Percentiles rank a stretch among this genome's conserved stretches.
phyloP scores from a whole-genome alignment of 2,329 filamentous ascomycete genomes.

The Phaeosphaeriaceae sp. region DNA sequence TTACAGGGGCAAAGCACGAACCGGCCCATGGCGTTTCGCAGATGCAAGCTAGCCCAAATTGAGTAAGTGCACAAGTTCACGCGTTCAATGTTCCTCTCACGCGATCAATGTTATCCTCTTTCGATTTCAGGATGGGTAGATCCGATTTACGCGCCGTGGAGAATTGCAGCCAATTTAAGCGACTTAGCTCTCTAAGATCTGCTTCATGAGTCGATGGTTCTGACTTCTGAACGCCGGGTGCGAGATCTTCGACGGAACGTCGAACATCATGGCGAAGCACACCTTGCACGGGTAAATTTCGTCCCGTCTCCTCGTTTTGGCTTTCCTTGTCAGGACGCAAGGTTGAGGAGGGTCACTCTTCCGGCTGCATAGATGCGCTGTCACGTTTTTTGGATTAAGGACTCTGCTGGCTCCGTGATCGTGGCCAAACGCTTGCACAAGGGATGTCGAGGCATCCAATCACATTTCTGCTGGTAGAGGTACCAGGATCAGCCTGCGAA shows the following conservation, averaged over 20 bases:
- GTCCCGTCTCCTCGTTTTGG: not conserved
- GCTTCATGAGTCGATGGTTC: not conserved
- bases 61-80: not conserved
- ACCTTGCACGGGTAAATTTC: not conserved
- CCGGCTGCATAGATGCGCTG: not conserved
- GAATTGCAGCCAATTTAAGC: not conserved
- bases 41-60: not conserved
- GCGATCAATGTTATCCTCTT: not conserved
- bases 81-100: not conserved
- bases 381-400: no score
- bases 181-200: not conserved
- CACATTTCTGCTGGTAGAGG: no score
- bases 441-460: no score
- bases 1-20: not conserved
- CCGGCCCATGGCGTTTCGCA: not conserved
- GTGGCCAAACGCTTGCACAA: no score
- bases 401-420: no score
- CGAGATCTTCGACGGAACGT: not conserved
- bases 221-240: not conserved
- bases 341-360: not conserved
- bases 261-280: not conserved
- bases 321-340: not conserved
- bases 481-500: no score
- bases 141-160: not conserved
- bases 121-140: no score